These are phyloP conservation scores for Saxispiralis lemnorum DNA, from an alignment of 495 filamentous ascomycete genomes.

Conservation along the genomic window DNA sequence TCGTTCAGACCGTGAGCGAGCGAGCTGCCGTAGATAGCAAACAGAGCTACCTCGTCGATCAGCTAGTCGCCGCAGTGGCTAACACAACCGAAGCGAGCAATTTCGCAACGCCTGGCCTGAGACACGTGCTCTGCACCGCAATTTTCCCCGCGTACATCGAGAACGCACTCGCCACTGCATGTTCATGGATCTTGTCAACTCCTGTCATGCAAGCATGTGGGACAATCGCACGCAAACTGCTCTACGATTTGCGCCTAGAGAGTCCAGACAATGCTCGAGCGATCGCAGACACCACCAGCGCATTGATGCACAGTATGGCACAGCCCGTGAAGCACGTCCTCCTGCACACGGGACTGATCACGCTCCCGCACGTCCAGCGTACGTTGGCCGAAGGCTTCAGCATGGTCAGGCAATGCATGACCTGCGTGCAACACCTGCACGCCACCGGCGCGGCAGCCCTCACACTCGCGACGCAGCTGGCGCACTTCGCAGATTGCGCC, in stretches of 20 bases:
- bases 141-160: constrained; percentile 52
- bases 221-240: constrained; percentile 29
- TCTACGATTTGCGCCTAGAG: constrained; percentile 33
- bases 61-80: constrained; percentile 40
- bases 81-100: constrained; percentile 31
- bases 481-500: neutral
- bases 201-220: constrained; percentile 37
- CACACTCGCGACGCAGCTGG: neutral
- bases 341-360: constrained; percentile 21
- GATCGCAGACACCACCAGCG: constrained; percentile 27
- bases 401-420: constrained; percentile 17
- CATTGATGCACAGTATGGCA: constrained; percentile 29
- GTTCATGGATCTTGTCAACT: constrained; percentile 40
- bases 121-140: constrained; percentile 37
- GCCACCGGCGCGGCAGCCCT: neutral
- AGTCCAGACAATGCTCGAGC: constrained; percentile 28
- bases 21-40: constrained; percentile 43
- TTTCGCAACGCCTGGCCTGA: constrained; percentile 31
- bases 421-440: constrained; percentile 1
- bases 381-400: constrained; percentile 29
- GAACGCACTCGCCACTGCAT: constrained; percentile 28
- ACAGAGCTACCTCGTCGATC: constrained; percentile 39
- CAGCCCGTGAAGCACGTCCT: constrained; percentile 24
- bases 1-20: constrained; percentile 47
- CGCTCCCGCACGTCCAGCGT: constrained; percentile 26